Conservation (phyloP, 495 filamentous ascomycete species). For the Penicillium odoratum region DNA sequence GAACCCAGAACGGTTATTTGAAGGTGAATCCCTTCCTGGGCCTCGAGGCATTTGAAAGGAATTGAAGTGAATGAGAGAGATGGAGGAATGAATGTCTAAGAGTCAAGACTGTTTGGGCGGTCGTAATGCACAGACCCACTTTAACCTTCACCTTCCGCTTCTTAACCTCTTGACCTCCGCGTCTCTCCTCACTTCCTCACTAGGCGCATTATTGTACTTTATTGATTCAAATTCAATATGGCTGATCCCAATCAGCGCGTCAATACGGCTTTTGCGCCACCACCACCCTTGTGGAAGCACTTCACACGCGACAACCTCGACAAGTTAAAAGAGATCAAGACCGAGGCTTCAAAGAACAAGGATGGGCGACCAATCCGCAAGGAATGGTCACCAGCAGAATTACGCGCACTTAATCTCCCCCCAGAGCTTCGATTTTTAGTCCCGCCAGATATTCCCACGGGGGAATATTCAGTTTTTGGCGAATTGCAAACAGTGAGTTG, state of each 20-base stretch:
- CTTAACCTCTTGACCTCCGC: constrained; percentile 1
- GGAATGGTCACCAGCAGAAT: constrained; percentile 40
- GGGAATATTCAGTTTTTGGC: constrained; percentile 73
- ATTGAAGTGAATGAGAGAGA: background rate
- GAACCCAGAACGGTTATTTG: constrained; percentile 32
- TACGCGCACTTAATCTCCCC: constrained; percentile 63
- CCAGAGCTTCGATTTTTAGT: constrained; percentile 75
- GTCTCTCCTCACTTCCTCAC: background rate
- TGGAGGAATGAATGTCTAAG: background rate
- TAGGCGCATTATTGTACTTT: background rate
- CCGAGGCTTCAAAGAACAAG: constrained; percentile 42
- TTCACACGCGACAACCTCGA: constrained; percentile 80
- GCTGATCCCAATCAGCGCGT: constrained; percentile 51
- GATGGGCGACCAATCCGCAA: constrained; percentile 33
- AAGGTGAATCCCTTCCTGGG: constrained; percentile 26
- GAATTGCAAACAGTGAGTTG: constrained; percentile 59
- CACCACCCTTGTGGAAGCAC: constrained; percentile 85
- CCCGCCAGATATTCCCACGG: constrained; percentile 76
- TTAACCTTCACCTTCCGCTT: constrained; percentile 4
- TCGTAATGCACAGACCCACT: constrained; percentile 20
- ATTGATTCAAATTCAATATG: constrained; percentile 33
- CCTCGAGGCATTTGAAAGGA: constrained; percentile 30
- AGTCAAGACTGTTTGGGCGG: background rate
- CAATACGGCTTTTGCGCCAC: constrained; percentile 73
- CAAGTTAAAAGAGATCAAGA: constrained; percentile 58